phyloP scores from a whole-genome alignment of 2,329 filamentous ascomycete genomes.

The Epichloe uncinata region DNA sequence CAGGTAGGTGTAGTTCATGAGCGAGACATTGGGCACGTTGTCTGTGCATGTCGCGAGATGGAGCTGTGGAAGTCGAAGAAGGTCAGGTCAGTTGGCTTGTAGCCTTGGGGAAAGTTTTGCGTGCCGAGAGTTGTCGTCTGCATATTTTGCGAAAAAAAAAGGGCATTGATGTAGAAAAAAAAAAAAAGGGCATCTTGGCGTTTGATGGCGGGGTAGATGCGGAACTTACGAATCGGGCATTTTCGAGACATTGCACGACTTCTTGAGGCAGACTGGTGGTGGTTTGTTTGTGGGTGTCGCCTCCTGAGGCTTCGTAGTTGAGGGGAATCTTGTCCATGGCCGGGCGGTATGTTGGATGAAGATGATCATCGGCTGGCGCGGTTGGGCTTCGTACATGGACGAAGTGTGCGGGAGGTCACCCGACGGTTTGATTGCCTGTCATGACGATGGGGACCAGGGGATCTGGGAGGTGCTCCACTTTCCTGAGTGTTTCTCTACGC shows the following conservation, averaged over 20 bases:
- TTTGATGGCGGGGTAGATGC: neutral
- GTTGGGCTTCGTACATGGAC: neutral
- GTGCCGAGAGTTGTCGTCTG: too few relatives aligned
- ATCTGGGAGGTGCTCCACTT: too few relatives aligned
- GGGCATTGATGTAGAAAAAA: too few relatives aligned
- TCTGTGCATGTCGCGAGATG: conserved; percentile 84
- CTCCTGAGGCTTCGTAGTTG: conserved; percentile 62
- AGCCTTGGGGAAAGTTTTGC: too few relatives aligned
- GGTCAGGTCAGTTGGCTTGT: neutral
- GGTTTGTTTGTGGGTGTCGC: conserved; percentile 56
- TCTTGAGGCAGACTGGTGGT: conserved; percentile 64
- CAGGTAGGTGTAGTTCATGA: conserved; percentile 99
- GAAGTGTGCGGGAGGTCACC: too few relatives aligned
- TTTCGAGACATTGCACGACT: conserved; percentile 82
- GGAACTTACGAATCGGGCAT: conserved; percentile 73
- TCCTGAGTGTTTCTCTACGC: too few relatives aligned
- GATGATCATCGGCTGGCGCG: neutral
- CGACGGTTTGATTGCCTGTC: too few relatives aligned
- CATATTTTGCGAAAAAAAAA: too few relatives aligned
- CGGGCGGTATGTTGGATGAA: neutral
- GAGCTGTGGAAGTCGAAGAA: conserved; percentile 41
- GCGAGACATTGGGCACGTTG: conserved; percentile 77
- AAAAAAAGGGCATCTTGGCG: neutral
- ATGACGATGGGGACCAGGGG: too few relatives aligned
- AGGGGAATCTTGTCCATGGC: conserved; percentile 53